These are phyloP conservation scores for Arxiozyma slooffiae DNA, from an alignment of 1,139 yeast genomes.

Conservation along the genomic window DNA sequence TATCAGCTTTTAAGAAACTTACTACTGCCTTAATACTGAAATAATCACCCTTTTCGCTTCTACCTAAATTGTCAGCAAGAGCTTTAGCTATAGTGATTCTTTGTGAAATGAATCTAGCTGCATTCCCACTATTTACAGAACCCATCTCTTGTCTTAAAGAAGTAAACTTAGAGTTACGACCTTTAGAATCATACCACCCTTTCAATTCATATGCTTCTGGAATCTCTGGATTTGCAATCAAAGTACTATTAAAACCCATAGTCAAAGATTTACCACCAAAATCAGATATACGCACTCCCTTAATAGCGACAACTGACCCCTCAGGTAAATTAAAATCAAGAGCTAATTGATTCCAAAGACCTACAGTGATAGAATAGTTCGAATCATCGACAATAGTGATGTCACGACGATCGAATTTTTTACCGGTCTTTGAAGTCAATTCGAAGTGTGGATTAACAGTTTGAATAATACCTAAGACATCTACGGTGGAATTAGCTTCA, in stretches of 20 bases:
- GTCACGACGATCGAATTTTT: conserved; percentile 86
- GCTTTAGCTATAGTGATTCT: conserved; percentile 63
- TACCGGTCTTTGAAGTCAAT: conserved; percentile 88
- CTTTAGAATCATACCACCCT: conserved; percentile 91
- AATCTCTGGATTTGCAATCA: conserved; percentile 75
- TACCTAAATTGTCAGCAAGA: conserved; percentile 61
- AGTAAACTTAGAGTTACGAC: conserved; percentile 52
- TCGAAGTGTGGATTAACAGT: conserved; percentile 66
- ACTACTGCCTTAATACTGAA: conserved; percentile 68
- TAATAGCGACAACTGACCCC: conserved; percentile 84
- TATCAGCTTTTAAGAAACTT: conserved; percentile 60
- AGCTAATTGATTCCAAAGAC: conserved; percentile 88
- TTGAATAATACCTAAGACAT: conserved; percentile 79
- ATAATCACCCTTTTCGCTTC: conserved; percentile 67
- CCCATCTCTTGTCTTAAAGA: conserved; percentile 41
- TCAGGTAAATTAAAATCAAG: conserved; percentile 60
- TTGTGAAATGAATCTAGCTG: conserved; percentile 31
- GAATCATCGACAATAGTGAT: conserved; percentile 78
- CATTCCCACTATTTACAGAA: conserved; percentile 27
- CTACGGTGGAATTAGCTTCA: conserved; percentile 66
- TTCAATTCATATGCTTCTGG: conserved; percentile 79
- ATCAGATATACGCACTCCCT: conserved; percentile 83
- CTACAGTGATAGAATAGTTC: conserved; percentile 63
- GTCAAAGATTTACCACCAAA: conserved; percentile 82
- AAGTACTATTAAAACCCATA: conserved; percentile 66